These are phyloP conservation scores for Trematosphaeria pertusa DNA, from an alignment of 2,329 filamentous ascomycete genomes.

Conservation along the genomic window DNA sequence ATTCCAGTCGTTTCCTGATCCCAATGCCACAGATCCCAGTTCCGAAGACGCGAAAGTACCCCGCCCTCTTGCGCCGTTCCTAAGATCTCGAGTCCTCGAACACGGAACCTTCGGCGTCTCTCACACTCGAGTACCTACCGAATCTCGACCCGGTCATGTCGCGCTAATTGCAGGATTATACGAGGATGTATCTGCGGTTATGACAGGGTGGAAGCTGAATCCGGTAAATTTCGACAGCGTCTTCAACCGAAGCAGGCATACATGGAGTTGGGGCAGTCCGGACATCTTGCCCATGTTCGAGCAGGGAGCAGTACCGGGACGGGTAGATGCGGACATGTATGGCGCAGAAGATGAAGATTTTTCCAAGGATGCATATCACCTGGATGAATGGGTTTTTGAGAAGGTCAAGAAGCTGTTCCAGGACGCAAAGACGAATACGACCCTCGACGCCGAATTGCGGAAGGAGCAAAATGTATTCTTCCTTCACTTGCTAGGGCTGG, in stretches of 20 bases:
- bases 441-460: slow-evolving; percentile 73
- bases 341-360: slow-evolving; percentile 88
- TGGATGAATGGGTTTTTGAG: slow-evolving; percentile 97
- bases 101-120: slow-evolving; percentile 97
- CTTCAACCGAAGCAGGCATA: slow-evolving; percentile 95
- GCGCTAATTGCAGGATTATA: slow-evolving; percentile 96
- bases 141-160: slow-evolving; percentile 95
- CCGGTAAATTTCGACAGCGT: slow-evolving; percentile 98
- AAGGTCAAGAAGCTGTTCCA: slow-evolving; percentile 86
- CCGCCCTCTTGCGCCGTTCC: slow-evolving; percentile 85
- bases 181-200: slow-evolving; percentile 96
- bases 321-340: slow-evolving; percentile 88
- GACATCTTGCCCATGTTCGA: slow-evolving; percentile 98
- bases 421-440: slow-evolving; percentile 78
- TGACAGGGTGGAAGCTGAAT: slow-evolving; percentile 97
- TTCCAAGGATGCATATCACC: slow-evolving; percentile 76
- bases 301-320: slow-evolving; percentile 84
- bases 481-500: slow-evolving; percentile 87
- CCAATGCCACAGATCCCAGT: slow-evolving; percentile 60
- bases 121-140: slow-evolving; percentile 94
- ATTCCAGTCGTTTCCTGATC: slow-evolving; percentile 91
- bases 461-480: slow-evolving; percentile 95
- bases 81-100: slow-evolving; percentile 85
- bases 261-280: slow-evolving; percentile 98
- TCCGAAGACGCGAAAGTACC: slow-evolving; percentile 69